phyloP scores from a whole-genome alignment of 495 filamentous ascomycete species.

The Aspergillus ostianus region DNA sequence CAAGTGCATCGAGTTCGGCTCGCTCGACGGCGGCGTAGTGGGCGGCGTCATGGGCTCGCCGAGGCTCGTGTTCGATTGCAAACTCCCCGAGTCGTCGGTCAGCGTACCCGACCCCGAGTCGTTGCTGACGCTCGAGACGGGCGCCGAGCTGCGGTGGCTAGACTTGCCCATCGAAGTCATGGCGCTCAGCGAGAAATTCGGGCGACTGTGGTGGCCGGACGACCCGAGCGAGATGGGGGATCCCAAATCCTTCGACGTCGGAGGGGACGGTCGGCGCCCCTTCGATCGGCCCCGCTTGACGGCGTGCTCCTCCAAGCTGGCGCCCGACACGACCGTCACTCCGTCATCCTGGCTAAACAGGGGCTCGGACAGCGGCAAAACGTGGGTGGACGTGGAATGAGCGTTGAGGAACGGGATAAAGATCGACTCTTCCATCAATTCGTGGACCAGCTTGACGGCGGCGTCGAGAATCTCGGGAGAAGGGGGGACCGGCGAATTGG shows the following conservation, averaged over 20 bases:
- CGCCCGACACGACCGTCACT: slow-evolving; percentile 33
- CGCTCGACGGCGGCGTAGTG: slow-evolving; percentile 73
- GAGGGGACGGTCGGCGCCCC: slow-evolving; percentile 42
- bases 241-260: slow-evolving; percentile 41
- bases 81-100: slow-evolving; percentile 49
- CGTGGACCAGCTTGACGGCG: slow-evolving; percentile 90
- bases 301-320: slow-evolving; percentile 32
- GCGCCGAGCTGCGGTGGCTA: slow-evolving; percentile 34
- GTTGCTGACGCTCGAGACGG: slow-evolving; percentile 34
- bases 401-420: slow-evolving; percentile 47
- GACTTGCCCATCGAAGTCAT: slow-evolving; percentile 34
- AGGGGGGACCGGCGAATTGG: slow-evolving; percentile 63
- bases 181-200: slow-evolving; percentile 35
- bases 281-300: slow-evolving; percentile 35
- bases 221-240: slow-evolving; percentile 23
- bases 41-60: slow-evolving; percentile 86
- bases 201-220: slow-evolving; percentile 27
- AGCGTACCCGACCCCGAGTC: slow-evolving; percentile 38
- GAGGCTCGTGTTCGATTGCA: slow-evolving; percentile 42
- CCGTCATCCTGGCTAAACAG: slow-evolving; percentile 32
- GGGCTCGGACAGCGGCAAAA: slow-evolving; percentile 31
- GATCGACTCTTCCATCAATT: slow-evolving; percentile 96
- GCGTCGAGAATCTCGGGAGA: slow-evolving; percentile 73
- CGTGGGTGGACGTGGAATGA: slow-evolving; percentile 32
- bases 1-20: slow-evolving; percentile 42